Evolutionary conservation across 2,329 filamentous ascomycete genomes (phyloP).

Genomic region (Fusarium penzigii): DNA sequence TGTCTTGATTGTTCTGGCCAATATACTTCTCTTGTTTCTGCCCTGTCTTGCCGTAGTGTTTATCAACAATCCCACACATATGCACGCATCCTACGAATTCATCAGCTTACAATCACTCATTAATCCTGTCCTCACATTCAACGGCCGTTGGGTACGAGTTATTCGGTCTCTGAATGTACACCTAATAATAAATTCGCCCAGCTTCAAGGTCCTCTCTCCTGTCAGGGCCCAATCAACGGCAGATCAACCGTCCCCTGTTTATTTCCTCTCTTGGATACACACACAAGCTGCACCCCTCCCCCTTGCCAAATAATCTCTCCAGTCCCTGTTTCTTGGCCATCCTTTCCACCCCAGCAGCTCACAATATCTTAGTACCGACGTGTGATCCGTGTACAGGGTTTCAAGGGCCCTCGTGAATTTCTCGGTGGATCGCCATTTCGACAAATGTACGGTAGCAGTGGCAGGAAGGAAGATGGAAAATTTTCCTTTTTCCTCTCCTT

Average conservation of each 20-base stretch:
- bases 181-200: conserved; percentile 17
- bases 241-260: conserved; percentile 7
- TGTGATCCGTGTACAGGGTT: conserved; percentile 24
- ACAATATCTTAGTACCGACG: conserved; percentile 25
- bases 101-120: too few species aligned
- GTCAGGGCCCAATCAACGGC: conserved; percentile 17
- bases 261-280: conserved; percentile 11
- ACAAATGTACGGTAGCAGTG: conserved; percentile 4
- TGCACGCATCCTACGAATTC: too few species aligned
- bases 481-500: conserved; percentile 23
- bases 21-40: too few species aligned
- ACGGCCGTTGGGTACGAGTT: too few species aligned
- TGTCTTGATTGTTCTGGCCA: too few species aligned
- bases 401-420: conserved; percentile 9
- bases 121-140: too few species aligned
- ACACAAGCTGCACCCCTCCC: too few species aligned
- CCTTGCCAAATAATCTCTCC: conserved; percentile 21
- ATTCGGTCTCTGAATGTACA: conserved; percentile 5
- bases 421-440: conserved; percentile 26
- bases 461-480: conserved; percentile 15
- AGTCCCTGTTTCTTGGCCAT: conserved; percentile 22
- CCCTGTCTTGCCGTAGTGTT: too few species aligned
- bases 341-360: conserved; percentile 14
- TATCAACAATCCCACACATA: too few species aligned
- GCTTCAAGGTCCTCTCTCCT: conserved; percentile 2